phyloP scores from a whole-genome alignment of 371 early-diverging fungal species.

The Mucor sp. region DNA sequence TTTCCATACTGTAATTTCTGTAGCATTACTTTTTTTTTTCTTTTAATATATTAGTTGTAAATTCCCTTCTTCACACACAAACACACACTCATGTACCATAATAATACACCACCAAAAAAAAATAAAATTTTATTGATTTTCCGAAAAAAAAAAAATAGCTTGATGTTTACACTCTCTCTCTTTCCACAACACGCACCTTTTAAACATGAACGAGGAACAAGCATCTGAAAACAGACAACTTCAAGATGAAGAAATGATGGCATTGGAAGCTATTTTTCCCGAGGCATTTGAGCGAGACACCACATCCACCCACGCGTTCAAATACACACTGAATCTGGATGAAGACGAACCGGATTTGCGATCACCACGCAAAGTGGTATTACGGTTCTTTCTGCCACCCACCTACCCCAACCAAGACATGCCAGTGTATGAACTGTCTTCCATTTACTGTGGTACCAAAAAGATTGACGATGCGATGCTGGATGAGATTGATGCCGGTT shows the following conservation, averaged over 20 bases:
- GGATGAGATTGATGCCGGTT: conserved; percentile 55
- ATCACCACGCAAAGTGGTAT: conserved; percentile 38
- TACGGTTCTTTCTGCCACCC: conserved; percentile 65
- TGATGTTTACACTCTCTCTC: neutral
- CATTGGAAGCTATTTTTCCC: conserved; percentile 45
- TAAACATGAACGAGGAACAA: conserved; percentile 16
- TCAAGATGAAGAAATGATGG: conserved; percentile 45
- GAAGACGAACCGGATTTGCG: conserved; percentile 21
- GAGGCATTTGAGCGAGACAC: conserved; percentile 29
- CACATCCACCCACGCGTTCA: conserved; percentile 19
- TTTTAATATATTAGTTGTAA: neutral
- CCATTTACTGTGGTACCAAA: conserved; percentile 65
- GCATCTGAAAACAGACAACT: conserved; percentile 28
- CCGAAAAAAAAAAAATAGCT: neutral
- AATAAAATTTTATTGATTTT: neutral
- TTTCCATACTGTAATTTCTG: neutral
- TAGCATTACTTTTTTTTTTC: neutral
- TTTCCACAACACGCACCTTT: neutral
- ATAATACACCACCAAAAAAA: neutral
- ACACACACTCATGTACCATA: neutral
- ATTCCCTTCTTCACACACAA: neutral
- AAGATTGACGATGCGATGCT: conserved; percentile 44
- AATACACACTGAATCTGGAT: conserved; percentile 40
- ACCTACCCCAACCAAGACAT: conserved; percentile 69
- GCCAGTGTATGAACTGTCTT: conserved; percentile 72